Evolutionary conservation across 1,284 basidiomycete species (phyloP).

Genomic region (Phenoliferia sp.): DNA sequence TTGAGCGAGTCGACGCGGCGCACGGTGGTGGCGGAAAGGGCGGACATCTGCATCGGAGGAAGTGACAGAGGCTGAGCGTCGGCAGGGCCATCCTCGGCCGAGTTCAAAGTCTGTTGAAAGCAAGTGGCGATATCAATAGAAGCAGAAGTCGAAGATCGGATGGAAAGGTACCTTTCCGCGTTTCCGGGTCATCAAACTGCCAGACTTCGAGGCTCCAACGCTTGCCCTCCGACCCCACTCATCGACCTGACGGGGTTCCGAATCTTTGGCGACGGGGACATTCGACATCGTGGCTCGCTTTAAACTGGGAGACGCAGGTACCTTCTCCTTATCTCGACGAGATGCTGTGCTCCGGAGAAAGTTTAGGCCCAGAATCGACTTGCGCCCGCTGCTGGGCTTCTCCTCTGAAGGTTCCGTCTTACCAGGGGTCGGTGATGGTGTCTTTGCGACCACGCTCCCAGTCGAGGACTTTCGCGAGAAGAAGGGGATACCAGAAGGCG

Average conservation of each 20-base stretch:
- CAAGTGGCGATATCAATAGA: constrained; percentile 11
- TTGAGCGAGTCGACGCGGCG: constrained; percentile 54
- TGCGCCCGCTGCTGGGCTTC: constrained; percentile 30
- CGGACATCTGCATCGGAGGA: constrained; percentile 82
- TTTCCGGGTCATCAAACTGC: constrained; percentile 75
- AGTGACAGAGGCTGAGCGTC: constrained; percentile 54
- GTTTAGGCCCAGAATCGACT: constrained; percentile 39
- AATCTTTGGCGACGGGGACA: constrained; percentile 9
- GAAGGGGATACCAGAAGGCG: constrained; percentile 91
- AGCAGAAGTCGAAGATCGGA: neutral
- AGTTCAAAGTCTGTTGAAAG: constrained; percentile 29
- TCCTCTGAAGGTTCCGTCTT: constrained; percentile 8
- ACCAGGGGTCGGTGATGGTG: constrained; percentile 21
- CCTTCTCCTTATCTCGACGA: constrained; percentile 26
- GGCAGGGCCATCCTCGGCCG: constrained; percentile 62
- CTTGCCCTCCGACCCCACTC: constrained; percentile 77
- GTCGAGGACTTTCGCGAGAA: constrained; percentile 64
- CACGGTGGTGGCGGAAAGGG: constrained; percentile 68
- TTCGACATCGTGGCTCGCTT: constrained; percentile 6
- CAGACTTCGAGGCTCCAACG: constrained; percentile 46
- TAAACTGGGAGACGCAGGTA: constrained; percentile 10
- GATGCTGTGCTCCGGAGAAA: constrained; percentile 34
- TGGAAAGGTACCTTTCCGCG: constrained; percentile 70
- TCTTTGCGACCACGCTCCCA: constrained; percentile 39
- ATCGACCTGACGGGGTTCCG: constrained; percentile 42